Percentiles rank a stretch among this genome's conserved stretches.
phyloP scores from a whole-genome alignment of 192 early-diverging fungal species.

The Rhizoclosmatium sp. region DNA sequence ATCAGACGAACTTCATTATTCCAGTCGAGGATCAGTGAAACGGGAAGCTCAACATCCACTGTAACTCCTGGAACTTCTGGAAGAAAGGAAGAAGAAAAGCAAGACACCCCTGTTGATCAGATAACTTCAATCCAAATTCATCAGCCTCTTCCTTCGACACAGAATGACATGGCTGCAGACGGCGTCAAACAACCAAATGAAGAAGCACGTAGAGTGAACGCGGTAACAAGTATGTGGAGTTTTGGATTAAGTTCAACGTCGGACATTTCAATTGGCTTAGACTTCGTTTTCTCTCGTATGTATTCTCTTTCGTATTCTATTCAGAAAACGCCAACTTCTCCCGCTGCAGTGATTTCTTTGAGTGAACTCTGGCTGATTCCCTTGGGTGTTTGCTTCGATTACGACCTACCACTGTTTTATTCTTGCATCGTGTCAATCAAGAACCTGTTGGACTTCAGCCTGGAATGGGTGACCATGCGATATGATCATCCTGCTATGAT shows the following conservation, averaged over 20 bases:
- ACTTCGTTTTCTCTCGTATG: background rate
- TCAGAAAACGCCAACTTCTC: background rate
- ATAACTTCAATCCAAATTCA: background rate
- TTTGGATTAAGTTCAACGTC: background rate
- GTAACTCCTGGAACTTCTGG: background rate
- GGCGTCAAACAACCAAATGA: no score
- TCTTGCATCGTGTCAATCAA: background rate
- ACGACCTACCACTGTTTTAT: background rate
- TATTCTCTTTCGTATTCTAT: background rate
- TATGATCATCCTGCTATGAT: slow-evolving; percentile 6
- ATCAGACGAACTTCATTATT: no score
- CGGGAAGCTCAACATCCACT: background rate
- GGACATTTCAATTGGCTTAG: background rate
- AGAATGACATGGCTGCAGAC: background rate
- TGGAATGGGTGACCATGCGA: background rate
- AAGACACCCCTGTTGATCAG: background rate
- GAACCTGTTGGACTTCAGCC: background rate
- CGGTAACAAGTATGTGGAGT: background rate
- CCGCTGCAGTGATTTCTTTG: background rate
- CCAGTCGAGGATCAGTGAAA: no score
- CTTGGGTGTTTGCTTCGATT: background rate
- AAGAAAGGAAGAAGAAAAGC: background rate
- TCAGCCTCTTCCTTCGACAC: background rate
- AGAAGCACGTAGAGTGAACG: no score
- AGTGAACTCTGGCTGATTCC: slow-evolving; percentile 8